These are phyloP conservation scores for Diplotaxis tenuifolia DNA, from an alignment of 345 rosid genomes.

Conservation along the genomic window DNA sequence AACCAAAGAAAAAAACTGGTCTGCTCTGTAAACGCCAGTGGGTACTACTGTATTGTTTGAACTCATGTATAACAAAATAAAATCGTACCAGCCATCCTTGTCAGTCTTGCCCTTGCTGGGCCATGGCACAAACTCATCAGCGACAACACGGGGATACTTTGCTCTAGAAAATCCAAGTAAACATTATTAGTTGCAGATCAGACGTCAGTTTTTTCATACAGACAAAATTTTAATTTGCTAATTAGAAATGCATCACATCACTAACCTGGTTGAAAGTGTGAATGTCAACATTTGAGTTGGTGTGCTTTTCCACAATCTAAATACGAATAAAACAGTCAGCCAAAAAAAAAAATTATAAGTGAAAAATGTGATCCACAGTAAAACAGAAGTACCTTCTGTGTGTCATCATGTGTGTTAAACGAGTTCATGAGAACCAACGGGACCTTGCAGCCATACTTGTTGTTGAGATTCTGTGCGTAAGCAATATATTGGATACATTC, in stretches of 20 bases:
- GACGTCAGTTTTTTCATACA: neutral
- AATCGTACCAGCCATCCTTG: conserved; percentile 90
- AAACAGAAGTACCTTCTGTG: conserved; percentile 56
- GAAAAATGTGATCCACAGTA: neutral
- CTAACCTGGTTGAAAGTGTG: conserved; percentile 96
- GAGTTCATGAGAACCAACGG: conserved; percentile 98
- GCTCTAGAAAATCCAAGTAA: conserved; percentile 55
- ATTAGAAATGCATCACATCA: conserved; percentile 10
- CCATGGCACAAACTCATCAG: conserved; percentile 74
- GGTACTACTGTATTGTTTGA: neutral
- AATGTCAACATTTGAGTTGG: conserved; percentile 70
- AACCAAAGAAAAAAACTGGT: neutral
- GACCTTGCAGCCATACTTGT: conserved; percentile 84
- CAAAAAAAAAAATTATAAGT: conserved; percentile 6
- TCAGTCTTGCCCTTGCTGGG: conserved; percentile 87
- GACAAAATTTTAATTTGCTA: neutral
- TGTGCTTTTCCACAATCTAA: conserved; percentile 85
- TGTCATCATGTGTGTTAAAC: conserved; percentile 95
- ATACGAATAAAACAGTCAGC: conserved; percentile 14
- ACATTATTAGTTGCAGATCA: conserved; percentile 9
- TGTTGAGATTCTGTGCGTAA: conserved; percentile 67
- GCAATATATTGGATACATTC: neutral
- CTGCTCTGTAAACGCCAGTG: neutral
- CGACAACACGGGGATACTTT: conserved; percentile 91
- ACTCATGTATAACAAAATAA: neutral